A percentile compares a stretch with the other conserved stretches of the same genome.
Evolutionary conservation across 768 basidiomycete species (phyloP).

Genomic region (Rhizopogon vulgaris): DNA sequence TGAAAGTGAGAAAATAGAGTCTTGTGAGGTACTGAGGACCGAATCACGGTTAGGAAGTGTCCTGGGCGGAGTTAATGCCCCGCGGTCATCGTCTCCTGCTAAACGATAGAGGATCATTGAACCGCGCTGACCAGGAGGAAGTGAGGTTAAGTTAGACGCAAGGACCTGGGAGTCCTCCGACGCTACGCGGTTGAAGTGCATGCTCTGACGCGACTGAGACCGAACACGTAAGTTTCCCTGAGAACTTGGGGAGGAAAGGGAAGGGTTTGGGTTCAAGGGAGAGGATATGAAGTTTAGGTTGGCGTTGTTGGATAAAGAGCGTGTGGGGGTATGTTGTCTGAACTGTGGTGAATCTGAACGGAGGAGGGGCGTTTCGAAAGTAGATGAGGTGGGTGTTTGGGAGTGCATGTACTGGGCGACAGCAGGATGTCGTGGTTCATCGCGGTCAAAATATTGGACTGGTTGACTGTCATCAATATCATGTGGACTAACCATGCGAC

Average conservation of each 20-base stretch:
- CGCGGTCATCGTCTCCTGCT: conserved; percentile 29
- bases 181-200: conserved; percentile 36
- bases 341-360: conserved; percentile 7
- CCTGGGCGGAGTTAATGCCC: conserved; percentile 28
- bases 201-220: conserved; percentile 33
- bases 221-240: conserved; percentile 25
- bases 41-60: conserved; percentile 30
- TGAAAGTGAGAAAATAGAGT: conserved; percentile 42
- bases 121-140: conserved; percentile 30
- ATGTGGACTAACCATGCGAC: neutral
- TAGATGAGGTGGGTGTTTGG: conserved; percentile 19
- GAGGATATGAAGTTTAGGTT: conserved; percentile 39
- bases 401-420: neutral
- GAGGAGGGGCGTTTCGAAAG: conserved; percentile 27
- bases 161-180: conserved; percentile 41
- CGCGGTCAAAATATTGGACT: neutral
- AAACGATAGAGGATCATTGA: conserved; percentile 69
- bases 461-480: neutral
- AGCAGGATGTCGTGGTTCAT: neutral
- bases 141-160: conserved; percentile 16
- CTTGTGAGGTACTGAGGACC: conserved; percentile 45
- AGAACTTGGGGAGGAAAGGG: conserved; percentile 3
- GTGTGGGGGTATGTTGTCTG: conserved; percentile 15
- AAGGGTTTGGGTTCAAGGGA: conserved; percentile 43
- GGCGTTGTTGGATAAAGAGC: conserved; percentile 17